phyloP scores from a whole-genome alignment of 495 filamentous ascomycete species.

The Tetracladium setigerum region DNA sequence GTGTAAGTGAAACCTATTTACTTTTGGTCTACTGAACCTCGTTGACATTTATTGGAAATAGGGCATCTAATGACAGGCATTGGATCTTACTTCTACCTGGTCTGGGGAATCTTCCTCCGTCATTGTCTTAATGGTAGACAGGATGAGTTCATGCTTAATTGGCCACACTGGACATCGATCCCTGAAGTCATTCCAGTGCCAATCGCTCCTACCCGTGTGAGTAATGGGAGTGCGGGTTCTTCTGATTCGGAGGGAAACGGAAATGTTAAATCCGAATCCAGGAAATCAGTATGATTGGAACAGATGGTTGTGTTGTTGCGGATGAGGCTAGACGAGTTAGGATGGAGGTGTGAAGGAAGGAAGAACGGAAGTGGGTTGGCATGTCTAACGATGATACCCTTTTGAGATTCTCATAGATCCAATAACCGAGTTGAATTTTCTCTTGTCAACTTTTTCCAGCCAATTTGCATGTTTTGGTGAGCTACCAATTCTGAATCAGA shows the following conservation, averaged over 20 bases:
- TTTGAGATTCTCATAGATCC: too few relatives aligned
- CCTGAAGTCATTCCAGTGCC: conserved; percentile 21
- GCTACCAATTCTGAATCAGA: too few relatives aligned
- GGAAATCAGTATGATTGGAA: conserved; percentile 13
- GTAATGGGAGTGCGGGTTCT: background rate
- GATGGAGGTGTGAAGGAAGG: too few relatives aligned
- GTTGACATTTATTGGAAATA: background rate
- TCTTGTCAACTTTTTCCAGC: too few relatives aligned
- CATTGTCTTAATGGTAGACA: conserved; percentile 38
- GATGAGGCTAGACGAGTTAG: too few relatives aligned
- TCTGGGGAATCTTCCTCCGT: conserved; percentile 41
- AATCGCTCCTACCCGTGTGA: too few relatives aligned
- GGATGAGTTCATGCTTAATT: conserved; percentile 36
- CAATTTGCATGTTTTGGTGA: too few relatives aligned
- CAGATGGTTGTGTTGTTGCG: too few relatives aligned
- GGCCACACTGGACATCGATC: conserved; percentile 31
- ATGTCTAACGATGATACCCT: too few relatives aligned
- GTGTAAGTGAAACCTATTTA: conserved; percentile 63
- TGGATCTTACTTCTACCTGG: conserved; percentile 40
- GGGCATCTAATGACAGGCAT: conserved; percentile 43
- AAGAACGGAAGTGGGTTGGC: too few relatives aligned
- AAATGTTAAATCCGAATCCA: background rate
- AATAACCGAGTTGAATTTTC: too few relatives aligned
- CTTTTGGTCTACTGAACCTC: background rate
- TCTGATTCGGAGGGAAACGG: conserved; percentile 2